Percentiles rank a stretch among this genome's conserved stretches.
Conservation (phyloP, 1,284 basidiomycete species). For the Ustilago curta region DNA sequence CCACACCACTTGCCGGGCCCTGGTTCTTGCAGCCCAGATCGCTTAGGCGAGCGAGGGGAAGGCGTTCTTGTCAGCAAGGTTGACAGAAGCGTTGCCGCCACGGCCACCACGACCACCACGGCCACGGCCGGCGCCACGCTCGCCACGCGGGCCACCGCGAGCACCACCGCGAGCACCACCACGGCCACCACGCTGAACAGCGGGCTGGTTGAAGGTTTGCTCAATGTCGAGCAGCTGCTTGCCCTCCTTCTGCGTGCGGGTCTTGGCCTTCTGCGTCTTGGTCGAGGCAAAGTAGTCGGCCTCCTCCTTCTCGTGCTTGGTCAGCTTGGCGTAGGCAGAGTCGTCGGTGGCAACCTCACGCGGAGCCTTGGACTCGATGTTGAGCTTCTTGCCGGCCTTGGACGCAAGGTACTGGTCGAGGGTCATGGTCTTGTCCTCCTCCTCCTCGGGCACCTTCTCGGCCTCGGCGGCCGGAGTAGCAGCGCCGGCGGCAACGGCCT, state of each 20-base stretch:
- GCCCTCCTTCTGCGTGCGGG: slow-evolving; percentile 54
- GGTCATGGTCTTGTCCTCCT: slow-evolving; percentile 92
- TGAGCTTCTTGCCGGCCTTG: slow-evolving; percentile 72
- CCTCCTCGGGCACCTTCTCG: slow-evolving; percentile 75
- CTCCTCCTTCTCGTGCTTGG: slow-evolving; percentile 60
- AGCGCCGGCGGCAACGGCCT: slow-evolving; percentile 65
- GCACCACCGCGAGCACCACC: slow-evolving; percentile 49
- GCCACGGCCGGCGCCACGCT: slow-evolving; percentile 49
- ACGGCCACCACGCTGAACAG: slow-evolving; percentile 54
- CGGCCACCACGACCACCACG: slow-evolving; percentile 72
- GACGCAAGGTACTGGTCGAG: slow-evolving; percentile 82
- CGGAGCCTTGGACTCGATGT: slow-evolving; percentile 57
- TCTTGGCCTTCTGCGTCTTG: slow-evolving; percentile 52
- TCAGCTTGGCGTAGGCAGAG: slow-evolving; percentile 58
- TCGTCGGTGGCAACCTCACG: slow-evolving; percentile 54
- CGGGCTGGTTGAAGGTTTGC: slow-evolving; percentile 61
- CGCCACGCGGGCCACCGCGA: slow-evolving; percentile 54
- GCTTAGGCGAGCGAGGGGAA: slow-evolving; percentile 67
- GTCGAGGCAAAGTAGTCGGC: slow-evolving; percentile 63
- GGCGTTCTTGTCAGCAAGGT: slow-evolving; percentile 70
- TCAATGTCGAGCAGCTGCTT: slow-evolving; percentile 67
- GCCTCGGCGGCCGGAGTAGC: slow-evolving; percentile 60
- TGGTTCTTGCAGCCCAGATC: slow-evolving; percentile 12
- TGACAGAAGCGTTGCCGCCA: slow-evolving; percentile 75
- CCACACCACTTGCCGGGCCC: slow-evolving; percentile 6